phyloP scores from a whole-genome alignment of 2,329 filamentous ascomycete species.

The Dactylella cylindrospora region DNA sequence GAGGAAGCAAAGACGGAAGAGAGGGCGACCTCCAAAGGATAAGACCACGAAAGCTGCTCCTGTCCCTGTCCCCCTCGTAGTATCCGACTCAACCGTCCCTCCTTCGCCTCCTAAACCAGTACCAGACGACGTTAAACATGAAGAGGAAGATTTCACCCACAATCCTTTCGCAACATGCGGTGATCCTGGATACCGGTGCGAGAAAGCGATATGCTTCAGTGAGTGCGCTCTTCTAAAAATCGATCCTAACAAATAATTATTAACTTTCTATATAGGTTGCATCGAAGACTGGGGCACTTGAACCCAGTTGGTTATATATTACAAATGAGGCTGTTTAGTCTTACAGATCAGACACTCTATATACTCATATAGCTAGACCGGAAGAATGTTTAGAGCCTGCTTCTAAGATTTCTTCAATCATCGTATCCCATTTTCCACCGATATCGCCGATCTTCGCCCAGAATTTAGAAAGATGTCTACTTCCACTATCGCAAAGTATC shows the following conservation, averaged over 20 bases:
- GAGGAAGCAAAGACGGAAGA: constrained; percentile 9
- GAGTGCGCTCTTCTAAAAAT: constrained; percentile 5
- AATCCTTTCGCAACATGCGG: constrained; percentile 23
- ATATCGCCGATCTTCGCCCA: constrained; percentile 72
- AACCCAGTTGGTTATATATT: constrained; percentile 13
- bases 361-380: not conserved
- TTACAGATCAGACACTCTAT: constrained; percentile 18
- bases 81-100: not conserved
- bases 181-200: constrained; percentile 29
- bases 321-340: constrained; percentile 6
- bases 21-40: constrained; percentile 12
- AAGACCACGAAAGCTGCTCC: too few species aligned
- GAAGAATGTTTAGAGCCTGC: constrained; percentile 24
- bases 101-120: not conserved
- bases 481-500: constrained; percentile 81
- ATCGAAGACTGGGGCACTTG: constrained; percentile 8
- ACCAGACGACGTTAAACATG: not conserved
- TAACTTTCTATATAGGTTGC: constrained; percentile 24
- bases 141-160: not conserved
- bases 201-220: constrained; percentile 43
- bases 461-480: constrained; percentile 79
- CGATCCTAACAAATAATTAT: not conserved
- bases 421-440: constrained; percentile 58
- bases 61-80: constrained; percentile 21
- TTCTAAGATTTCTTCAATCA: constrained; percentile 60